Evolutionary conservation across 176 grass and related monocot genomes (phyloP).

Genomic region (Oryza meyeriana): DNA sequence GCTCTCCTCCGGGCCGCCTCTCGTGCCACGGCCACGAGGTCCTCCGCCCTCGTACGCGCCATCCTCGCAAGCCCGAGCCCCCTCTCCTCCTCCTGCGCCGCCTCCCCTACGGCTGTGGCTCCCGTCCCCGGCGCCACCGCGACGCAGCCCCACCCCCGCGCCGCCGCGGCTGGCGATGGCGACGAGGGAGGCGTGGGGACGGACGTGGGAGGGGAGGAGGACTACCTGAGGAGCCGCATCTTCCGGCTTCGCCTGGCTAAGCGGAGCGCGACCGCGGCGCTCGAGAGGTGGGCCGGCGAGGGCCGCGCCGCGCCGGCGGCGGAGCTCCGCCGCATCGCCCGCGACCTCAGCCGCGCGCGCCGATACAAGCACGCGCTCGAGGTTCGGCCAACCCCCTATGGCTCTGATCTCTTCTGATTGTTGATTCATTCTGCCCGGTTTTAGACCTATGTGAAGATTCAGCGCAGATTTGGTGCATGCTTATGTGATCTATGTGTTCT

Average conservation of each 20-base stretch:
- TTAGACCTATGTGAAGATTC: not conserved
- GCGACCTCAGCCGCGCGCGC: slow-evolving; percentile 54
- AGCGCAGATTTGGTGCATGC: not conserved
- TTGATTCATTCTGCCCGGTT: not conserved
- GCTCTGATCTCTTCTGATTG: not conserved
- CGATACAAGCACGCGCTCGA: slow-evolving; percentile 90
- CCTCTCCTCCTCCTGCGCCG: slow-evolving; percentile 25
- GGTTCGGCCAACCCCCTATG: slow-evolving; percentile 32
- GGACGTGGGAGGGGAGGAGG: slow-evolving; percentile 7
- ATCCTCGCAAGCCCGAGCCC: not conserved
- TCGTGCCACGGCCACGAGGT: slow-evolving; percentile 6
- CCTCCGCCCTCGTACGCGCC: slow-evolving; percentile 23
- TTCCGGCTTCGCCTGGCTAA: slow-evolving; percentile 71
- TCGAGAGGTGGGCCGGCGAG: slow-evolving; percentile 62
- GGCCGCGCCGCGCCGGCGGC: slow-evolving; percentile 40
- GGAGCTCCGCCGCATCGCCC: slow-evolving; percentile 60
- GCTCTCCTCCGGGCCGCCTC: slow-evolving; percentile 30
- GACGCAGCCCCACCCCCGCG: not conserved
- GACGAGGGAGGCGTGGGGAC: not conserved
- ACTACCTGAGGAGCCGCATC: slow-evolving; percentile 61
- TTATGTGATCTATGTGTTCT: not conserved
- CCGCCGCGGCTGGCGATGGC: slow-evolving; percentile 5
- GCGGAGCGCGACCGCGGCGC: slow-evolving; percentile 67
- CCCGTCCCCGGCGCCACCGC: not conserved
- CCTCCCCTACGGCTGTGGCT: not conserved